Evolutionary conservation across 2,329 filamentous ascomycete genomes (phyloP).

Genomic region (Fusarium mangiferae): DNA sequence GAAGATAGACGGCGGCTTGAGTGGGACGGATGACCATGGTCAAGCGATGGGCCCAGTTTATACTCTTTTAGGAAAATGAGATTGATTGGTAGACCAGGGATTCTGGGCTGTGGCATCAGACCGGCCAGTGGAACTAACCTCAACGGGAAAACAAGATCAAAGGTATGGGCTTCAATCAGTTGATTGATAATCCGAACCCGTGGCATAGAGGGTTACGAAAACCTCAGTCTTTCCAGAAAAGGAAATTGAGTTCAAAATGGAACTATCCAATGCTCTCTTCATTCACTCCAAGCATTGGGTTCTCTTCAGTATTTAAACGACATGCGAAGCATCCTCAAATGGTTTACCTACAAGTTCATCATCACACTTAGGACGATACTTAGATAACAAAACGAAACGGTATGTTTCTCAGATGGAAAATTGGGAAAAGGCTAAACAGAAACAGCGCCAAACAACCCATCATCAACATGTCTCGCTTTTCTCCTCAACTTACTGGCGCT

Average conservation of each 20-base stretch:
- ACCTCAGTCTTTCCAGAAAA: neutral
- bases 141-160: neutral
- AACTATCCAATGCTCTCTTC: rapidly evolving
- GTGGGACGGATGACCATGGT: neutral
- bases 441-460: too few relatives aligned
- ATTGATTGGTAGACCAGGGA: neutral
- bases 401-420: neutral
- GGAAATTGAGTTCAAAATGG: neutral
- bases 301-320: neutral
- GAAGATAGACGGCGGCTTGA: neutral
- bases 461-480: constrained; percentile 5
- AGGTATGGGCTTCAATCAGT: neutral
- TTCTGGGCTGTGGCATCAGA: neutral
- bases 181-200: neutral
- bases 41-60: neutral
- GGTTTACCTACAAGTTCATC: neutral
- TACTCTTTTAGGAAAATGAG: constrained; percentile 23
- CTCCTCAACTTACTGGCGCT: constrained; percentile 11
- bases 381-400: neutral
- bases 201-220: neutral
- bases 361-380: neutral
- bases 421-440: neutral
- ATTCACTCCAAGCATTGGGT: too few relatives aligned
- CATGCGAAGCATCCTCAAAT: neutral
- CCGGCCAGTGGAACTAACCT: neutral